Base-by-base conservation (phyloP, 805 yeast genomes). In the Millerozyma acaciae region DNA sequence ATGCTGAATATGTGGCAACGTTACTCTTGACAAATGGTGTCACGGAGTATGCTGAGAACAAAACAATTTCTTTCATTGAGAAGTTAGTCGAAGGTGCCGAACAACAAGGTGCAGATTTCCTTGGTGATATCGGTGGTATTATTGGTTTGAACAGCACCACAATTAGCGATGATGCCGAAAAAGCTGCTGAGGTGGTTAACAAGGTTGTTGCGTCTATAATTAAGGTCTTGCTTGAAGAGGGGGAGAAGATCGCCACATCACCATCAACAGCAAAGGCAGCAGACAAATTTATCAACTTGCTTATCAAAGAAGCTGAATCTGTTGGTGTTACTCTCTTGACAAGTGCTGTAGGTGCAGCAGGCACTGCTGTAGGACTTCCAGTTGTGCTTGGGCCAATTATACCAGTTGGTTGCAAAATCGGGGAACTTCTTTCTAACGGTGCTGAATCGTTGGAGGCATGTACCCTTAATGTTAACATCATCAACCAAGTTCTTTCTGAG, bases 401-500 rank as follows among this genome's bases (percentile, higher is more conserved):
- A 9, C 17, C 12, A n/a, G 8, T 16, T 8, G 29, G 7, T n/a
- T 26, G 29, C 20, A 26, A 16, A 7, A 15, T 26, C n/a, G 29
- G 29, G 8, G n/a, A n/a, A 6, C 10, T 26, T 15, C 6, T 26
- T 13, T 26, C 29, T 6, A 26, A 26, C 7, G 29, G 29, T 13
- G 20, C 20, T 10, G 16, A 16, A 6, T 8, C 29, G n/a, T 26
- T 26, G n/a, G 29, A 26, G 16, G 15, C 29, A 13, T 26, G 29
- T 14, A 6, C 20, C 16, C 15, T 26, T n/a, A 16, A 26, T 15
- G 29, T 26, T 6, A 26, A 16, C 29, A 7, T 15, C 7, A 9
- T 26, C 16, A 26, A 16, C 16, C 29, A 26, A 16, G n/a, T 26
- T 14, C 20, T 26, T 15, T 26, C 29, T 26, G 29, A 26, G n/a